Conservation (phyloP, 352 stramenopile species). For the Pythium diclinum region DNA sequence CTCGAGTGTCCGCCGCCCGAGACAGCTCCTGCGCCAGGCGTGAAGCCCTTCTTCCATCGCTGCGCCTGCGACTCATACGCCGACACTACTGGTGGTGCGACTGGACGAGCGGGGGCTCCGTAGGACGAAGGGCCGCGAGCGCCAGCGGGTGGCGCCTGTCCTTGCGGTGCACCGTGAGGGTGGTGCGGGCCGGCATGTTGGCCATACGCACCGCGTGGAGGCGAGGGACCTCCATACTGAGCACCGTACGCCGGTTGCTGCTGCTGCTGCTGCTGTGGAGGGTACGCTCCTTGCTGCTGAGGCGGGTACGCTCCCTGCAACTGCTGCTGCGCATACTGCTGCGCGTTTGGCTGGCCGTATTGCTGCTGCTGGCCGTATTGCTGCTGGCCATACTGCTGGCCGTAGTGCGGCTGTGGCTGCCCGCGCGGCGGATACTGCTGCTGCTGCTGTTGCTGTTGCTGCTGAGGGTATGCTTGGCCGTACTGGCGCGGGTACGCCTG, state of each 20-base stretch:
- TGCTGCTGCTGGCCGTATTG: slow-evolving; percentile 16
- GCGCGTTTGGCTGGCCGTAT: slow-evolving; percentile 8
- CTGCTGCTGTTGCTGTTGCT: slow-evolving; percentile 11
- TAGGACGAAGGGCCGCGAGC: slow-evolving; percentile 5
- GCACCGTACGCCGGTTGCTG: slow-evolving; percentile 9
- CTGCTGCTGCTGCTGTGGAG: slow-evolving; percentile 20
- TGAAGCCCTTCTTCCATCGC: slow-evolving; percentile 76
- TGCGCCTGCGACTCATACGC: slow-evolving; percentile 74
- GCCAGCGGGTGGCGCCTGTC: background rate
- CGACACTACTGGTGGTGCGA: slow-evolving; percentile 31
- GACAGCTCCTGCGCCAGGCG: slow-evolving; percentile 21
- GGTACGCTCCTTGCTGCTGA: slow-evolving; percentile 12
- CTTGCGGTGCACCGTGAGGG: background rate
- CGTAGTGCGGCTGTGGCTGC: slow-evolving; percentile 13
- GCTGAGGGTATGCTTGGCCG: slow-evolving; percentile 6
- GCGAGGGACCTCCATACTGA: background rate
- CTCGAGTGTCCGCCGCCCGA: slow-evolving; percentile 16
- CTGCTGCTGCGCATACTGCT: background rate
- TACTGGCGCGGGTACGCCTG: slow-evolving; percentile 13
- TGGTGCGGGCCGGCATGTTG: background rate
- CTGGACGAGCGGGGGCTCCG: slow-evolving; percentile 1
- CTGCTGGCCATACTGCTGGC: slow-evolving; percentile 11
- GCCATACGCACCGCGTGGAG: slow-evolving; percentile 7
- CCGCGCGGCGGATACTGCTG: slow-evolving; percentile 10
- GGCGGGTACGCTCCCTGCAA: slow-evolving; percentile 11